Base-by-base conservation (phyloP, 2,329 filamentous ascomycete species). In the Pochonia chlamydosporia region DNA sequence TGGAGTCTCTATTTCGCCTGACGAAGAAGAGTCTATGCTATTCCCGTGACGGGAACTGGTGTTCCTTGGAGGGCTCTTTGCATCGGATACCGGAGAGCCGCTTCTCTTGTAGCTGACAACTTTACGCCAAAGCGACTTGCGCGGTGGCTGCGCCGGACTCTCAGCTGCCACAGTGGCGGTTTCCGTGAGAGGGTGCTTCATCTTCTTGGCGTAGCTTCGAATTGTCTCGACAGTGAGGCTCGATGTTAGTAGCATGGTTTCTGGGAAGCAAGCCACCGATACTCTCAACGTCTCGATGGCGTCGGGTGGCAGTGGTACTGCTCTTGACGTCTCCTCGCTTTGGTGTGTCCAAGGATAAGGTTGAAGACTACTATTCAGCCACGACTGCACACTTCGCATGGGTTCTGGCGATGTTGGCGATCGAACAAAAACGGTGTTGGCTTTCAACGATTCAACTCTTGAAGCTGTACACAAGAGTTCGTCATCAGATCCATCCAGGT, bases 171-270 rank as follows among this genome's bases (percentile, higher is more conserved):
- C 57, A 33, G 50, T 50, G 46, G 55, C 45, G 3, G 54, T 31
- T 18, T 67, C 60, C 4, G 48, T 35, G 26, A 49, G 54, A 8
- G 65, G 64, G n/a, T 74, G 75, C 41, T 69, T 70, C 33, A 79
- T 59, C 55, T 79, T 79, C 44, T 68, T 75, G 0, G 76, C 74
- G 53, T 79, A 79, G 24, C 70, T 61, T 14, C 79, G 75, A 48
- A 82, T 79, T 0, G 74, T 80, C 59, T 82, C 78, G 42, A 81
- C 68, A 0, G 78, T 74, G 4, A 81, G 63, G 54, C 74, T 79
- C 0, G 71, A 74, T 5, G 76, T 73, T 10, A 75, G 64, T 1
- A 82, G 71, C 73, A 81, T 79, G 1, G 77, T 79, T 53, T 80
- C 77, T 0, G 78, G 78, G 52, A 82, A 82, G 54, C 75, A 79